Conservation (phyloP, 176 grass and related monocot genomes). For the Avena insularis region DNA sequence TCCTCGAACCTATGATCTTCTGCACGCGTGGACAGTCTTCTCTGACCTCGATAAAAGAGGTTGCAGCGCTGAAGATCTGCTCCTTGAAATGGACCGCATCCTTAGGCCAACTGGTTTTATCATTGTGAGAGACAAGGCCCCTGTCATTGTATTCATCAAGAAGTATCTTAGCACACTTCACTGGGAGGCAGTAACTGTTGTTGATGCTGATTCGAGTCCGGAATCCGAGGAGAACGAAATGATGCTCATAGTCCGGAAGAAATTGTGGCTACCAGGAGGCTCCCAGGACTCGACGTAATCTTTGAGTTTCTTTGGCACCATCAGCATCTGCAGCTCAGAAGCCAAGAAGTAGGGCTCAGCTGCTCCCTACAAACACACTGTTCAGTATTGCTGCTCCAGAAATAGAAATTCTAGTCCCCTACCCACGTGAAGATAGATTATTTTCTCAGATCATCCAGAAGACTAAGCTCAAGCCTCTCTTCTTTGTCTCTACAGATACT, state of each 20-base stretch:
- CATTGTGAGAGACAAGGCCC: conserved; percentile 79
- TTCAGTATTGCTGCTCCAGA: conserved; percentile 17
- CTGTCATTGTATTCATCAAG: conserved; percentile 79
- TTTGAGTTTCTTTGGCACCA: conserved; percentile 33
- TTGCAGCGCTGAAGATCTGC: conserved; percentile 94
- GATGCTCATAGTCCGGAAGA: conserved; percentile 83
- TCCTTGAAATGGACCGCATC: conserved; percentile 94
- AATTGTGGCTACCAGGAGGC: conserved; percentile 61
- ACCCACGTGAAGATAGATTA: conserved; percentile 49
- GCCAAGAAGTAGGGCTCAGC: conserved; percentile 46
- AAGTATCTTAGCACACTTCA: conserved; percentile 75
- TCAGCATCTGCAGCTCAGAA: conserved; percentile 50
- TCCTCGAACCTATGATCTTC: conserved; percentile 97
- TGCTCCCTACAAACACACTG: conserved; percentile 38
- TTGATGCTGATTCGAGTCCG: conserved; percentile 65
- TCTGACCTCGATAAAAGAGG: conserved; percentile 90
- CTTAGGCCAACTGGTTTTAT: conserved; percentile 85
- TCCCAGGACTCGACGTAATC: conserved; percentile 57
- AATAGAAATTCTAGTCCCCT: conserved; percentile 42
- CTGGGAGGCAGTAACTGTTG: conserved; percentile 74
- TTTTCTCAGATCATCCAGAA: conserved; percentile 50
- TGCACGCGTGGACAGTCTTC: conserved; percentile 96
- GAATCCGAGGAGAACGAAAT: conserved; percentile 84
- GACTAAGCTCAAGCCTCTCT: conserved; percentile 41
- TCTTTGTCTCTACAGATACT: conserved; percentile 44